Percentiles rank a stretch among this genome's conserved stretches.
Evolutionary conservation across 139 green algal species (phyloP).

Genomic region (Microglena sp.): DNA sequence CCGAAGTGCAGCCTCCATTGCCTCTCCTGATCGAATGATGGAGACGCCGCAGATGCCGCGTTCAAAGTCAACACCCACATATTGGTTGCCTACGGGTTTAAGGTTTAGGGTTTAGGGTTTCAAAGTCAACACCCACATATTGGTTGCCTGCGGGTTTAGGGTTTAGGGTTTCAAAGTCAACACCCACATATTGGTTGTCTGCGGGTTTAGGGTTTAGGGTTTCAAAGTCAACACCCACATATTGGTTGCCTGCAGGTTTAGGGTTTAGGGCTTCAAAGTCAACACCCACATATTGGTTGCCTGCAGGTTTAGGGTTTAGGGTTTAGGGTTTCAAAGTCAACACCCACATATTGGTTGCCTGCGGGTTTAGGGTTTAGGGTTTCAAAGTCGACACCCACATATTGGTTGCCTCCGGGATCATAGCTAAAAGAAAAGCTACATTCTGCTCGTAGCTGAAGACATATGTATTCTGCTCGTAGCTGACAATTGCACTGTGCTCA

Average conservation of each 20-base stretch:
- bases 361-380: no score
- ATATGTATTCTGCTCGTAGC: no score
- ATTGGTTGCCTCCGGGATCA: slow-evolving; percentile 56
- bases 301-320: no score
- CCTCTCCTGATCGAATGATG: slow-evolving; percentile 7
- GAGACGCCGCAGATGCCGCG: slow-evolving; percentile 88
- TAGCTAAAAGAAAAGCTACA: no score
- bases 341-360: slow-evolving; percentile 75
- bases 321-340: slow-evolving; percentile 95
- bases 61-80: slow-evolving; percentile 92
- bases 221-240: slow-evolving; percentile 92
- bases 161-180: no score
- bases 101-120: no score
- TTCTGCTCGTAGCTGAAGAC: no score
- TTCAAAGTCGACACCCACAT: slow-evolving; percentile 92
- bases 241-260: slow-evolving; percentile 57
- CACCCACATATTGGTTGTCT: no score
- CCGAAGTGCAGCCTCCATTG: slow-evolving; percentile 9
- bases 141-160: slow-evolving; percentile 46
- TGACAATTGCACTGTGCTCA: no score
- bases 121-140: slow-evolving; percentile 94
- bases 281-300: no score
- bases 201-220: no score
- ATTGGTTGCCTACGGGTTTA: slow-evolving; percentile 56
- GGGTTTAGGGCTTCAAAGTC: no score